A percentile compares a stretch with the other conserved stretches of the same genome.
These are phyloP conservation scores for Voacanga thouarsii DNA, from an alignment of 257 asterid species.

Conservation along the genomic window DNA sequence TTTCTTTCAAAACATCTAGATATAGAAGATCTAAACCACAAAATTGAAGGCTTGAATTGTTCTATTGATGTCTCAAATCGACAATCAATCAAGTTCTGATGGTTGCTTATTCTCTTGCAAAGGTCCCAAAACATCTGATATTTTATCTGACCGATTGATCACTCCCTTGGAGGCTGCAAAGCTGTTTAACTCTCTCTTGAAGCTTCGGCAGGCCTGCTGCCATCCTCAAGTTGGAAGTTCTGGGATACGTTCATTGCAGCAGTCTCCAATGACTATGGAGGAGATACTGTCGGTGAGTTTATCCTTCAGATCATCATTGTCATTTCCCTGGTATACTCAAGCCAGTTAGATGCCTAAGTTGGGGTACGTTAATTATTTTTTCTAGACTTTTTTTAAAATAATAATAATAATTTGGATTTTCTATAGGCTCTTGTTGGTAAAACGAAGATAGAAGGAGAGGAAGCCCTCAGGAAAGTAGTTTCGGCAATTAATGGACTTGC, in stretches of 20 bases:
- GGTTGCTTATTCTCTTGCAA: constrained; percentile 15
- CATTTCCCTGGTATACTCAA: not conserved
- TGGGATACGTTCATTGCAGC: constrained; percentile 87
- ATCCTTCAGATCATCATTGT: not conserved
- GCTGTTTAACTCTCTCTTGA: constrained; percentile 89
- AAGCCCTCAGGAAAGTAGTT: constrained; percentile 79
- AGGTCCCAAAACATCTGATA: constrained; percentile 47
- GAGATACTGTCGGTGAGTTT: constrained; percentile 81
- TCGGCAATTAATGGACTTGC: constrained; percentile 96
- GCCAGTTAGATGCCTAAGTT: not conserved
- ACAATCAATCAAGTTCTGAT: not conserved
- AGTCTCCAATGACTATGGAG: constrained; percentile 98
- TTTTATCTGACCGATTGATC: constrained; percentile 49
- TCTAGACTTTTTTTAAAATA: not conserved
- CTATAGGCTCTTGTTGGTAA: constrained; percentile 85
- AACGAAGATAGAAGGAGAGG: constrained; percentile 97
- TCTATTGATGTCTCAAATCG: not conserved
- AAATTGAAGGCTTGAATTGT: not conserved
- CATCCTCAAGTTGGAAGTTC: constrained; percentile 99
- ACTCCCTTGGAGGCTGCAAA: constrained; percentile 81
- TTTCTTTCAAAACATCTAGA: not conserved
- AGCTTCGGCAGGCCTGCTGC: constrained; percentile 99
- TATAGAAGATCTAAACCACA: not conserved
- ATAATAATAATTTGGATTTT: constrained; percentile 1
- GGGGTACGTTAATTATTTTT: not conserved